These are phyloP conservation scores for Macroventuria anomochaeta DNA, from an alignment of 2,329 filamentous ascomycete genomes.

Conservation along the genomic window DNA sequence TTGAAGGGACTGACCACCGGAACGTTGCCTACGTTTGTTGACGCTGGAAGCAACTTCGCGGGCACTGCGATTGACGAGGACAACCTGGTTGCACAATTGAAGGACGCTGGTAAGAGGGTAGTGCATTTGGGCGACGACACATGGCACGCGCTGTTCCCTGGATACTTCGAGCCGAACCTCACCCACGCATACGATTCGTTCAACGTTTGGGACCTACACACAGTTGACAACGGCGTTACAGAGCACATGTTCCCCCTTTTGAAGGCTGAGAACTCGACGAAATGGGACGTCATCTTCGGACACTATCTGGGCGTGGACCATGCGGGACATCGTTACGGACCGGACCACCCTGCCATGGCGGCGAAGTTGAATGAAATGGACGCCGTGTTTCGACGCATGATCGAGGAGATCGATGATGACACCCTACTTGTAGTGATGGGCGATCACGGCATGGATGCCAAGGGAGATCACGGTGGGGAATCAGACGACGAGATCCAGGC, in stretches of 20 bases:
- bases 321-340: constrained; percentile 94
- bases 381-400: constrained; percentile 73
- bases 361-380: constrained; percentile 94
- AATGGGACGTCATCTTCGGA: constrained; percentile 95
- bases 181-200: constrained; percentile 94
- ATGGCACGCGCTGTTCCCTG: constrained; percentile 91
- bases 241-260: constrained; percentile 89
- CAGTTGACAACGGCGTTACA: constrained; percentile 92
- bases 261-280: constrained; percentile 64
- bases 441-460: constrained; percentile 98
- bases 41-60: constrained; percentile 92
- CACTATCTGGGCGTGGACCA: constrained; percentile 97
- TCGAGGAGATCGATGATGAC: constrained; percentile 76
- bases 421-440: constrained; percentile 95
- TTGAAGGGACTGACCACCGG: constrained; percentile 95
- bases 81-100: constrained; percentile 71
- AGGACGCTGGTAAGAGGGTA: constrained; percentile 72
- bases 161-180: constrained; percentile 86
- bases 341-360: constrained; percentile 89
- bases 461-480: constrained; percentile 98
- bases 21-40: constrained; percentile 91
- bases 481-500: constrained; percentile 95
- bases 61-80: constrained; percentile 97
- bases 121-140: constrained; percentile 98
- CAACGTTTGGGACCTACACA: constrained; percentile 97